Conservation (phyloP, 192 early-diverging fungal species). For the Entomortierella parvispora region DNA sequence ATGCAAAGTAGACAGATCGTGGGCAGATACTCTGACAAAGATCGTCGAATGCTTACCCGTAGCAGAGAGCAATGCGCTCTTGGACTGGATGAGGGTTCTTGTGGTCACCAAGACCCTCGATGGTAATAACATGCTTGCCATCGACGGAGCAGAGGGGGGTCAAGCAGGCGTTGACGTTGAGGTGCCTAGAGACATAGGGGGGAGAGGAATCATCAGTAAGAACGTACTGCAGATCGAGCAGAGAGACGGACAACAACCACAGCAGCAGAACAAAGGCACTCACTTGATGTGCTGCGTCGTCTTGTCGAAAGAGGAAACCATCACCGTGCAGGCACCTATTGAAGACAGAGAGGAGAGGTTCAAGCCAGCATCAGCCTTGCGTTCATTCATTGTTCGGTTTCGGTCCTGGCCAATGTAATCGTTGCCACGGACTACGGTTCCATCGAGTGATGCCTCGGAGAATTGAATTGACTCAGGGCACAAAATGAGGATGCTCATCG, state of each 20-base stretch:
- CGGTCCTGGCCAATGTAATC: too few species aligned
- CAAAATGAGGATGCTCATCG: too few species aligned
- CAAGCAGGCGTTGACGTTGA: conserved; percentile 69
- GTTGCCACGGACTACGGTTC: too few species aligned
- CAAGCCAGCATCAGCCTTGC: too few species aligned
- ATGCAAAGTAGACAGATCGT: too few species aligned
- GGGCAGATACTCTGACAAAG: not conserved
- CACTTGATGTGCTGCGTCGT: conserved; percentile 55
- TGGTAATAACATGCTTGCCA: conserved; percentile 84
- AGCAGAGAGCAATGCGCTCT: conserved; percentile 75
- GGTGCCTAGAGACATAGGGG: conserved; percentile 39
- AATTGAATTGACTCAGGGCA: too few species aligned
- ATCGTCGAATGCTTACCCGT: conserved; percentile 56
- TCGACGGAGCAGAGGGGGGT: conserved; percentile 77
- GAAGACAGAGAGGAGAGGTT: too few species aligned
- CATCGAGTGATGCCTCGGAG: too few species aligned
- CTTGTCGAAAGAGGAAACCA: conserved; percentile 70
- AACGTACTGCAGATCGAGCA: too few species aligned
- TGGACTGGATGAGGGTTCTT: conserved; percentile 81
- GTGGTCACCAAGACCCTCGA: conserved; percentile 80
- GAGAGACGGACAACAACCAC: not conserved
- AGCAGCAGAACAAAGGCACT: conserved; percentile 3
- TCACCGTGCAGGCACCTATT: conserved; percentile 81
- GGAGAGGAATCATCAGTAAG: not conserved
- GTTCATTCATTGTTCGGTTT: too few species aligned